Evolutionary conservation across 495 filamentous ascomycete genomes (phyloP), one percentile per base, ranked within the genome.

Genomic region (Cercophora sp.): DNA sequence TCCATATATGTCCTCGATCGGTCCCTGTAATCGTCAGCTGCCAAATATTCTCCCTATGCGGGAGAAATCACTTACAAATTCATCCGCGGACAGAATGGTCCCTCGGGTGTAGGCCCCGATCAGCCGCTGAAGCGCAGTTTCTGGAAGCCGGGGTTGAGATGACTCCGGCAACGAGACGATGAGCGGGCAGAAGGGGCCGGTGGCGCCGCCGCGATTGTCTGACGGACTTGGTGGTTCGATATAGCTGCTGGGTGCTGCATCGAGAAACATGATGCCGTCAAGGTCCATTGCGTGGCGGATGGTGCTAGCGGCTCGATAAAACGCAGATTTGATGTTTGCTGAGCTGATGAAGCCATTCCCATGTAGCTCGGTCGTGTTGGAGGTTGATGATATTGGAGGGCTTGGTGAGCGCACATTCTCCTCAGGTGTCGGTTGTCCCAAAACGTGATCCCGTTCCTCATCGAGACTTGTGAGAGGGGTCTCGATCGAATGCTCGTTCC

Each of bases 221-320:
- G 22, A 3, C 10, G 56, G 49, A n/a, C 57, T 51, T 5, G 56
- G 24, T 22, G 23, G 36, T 23, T 63, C 44, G 0, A 43, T 25
- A 16, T 59, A 67, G 2, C 69, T 52, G 26, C 68, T 72, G 0
- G 76, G 62, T 15, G 57, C 62, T 5, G 62, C 75, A 63, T 80
- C 76, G 16, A 76, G 62, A 35, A 77, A 80, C 20, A 75, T 59
- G 3, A 76, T 69, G 8, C 77, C 77, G 35, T 80, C 75, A 8
- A 75, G 66, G n/a, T 67, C 64, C 49, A 78, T 75, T 11, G 72
- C 65, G 41, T 75, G 69, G 24, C 72, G 68, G 22, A 78, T 70
- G 9, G 77, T 64, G 48, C 69, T 71, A 10, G 71, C 68, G 22
- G 75, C 76, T 27, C 76, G 66, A 56, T 64, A 63, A 50, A 73